Conservation (phyloP, 768 basidiomycete genomes). For the Aureoboletus auriporus region DNA sequence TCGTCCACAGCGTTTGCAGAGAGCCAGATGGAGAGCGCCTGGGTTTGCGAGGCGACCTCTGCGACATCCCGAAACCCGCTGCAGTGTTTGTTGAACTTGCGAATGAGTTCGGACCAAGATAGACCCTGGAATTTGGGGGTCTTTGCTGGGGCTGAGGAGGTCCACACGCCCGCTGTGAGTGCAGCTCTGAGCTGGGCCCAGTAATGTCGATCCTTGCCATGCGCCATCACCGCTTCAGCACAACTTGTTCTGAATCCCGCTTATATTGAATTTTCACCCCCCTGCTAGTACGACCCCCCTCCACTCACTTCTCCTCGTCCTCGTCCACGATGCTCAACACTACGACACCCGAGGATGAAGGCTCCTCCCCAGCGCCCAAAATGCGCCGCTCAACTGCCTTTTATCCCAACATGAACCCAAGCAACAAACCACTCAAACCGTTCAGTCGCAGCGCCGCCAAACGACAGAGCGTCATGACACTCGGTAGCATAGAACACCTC, state of each 20-base stretch:
- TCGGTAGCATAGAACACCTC: constrained; percentile 95
- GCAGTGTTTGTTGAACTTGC: constrained; percentile 87
- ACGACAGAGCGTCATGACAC: constrained; percentile 87
- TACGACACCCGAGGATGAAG: constrained; percentile 42
- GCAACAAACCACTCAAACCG: constrained; percentile 74
- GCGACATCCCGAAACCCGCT: constrained; percentile 54
- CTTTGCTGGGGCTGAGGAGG: constrained; percentile 56
- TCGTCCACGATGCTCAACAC: constrained; percentile 29
- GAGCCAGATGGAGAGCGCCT: constrained; percentile 56
- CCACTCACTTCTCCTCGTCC: constrained; percentile 9
- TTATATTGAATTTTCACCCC: constrained; percentile 4
- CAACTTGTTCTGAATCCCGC: neutral
- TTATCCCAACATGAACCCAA: constrained; percentile 69
- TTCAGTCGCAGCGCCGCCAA: constrained; percentile 91
- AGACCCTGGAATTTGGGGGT: constrained; percentile 37
- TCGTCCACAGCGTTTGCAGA: constrained; percentile 46
- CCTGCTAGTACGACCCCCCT: constrained; percentile 8
- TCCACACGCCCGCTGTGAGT: constrained; percentile 75
- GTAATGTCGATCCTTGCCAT: constrained; percentile 70
- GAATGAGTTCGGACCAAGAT: constrained; percentile 74
- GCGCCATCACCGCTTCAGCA: constrained; percentile 30
- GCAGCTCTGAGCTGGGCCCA: constrained; percentile 70
- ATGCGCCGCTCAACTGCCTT: constrained; percentile 68
- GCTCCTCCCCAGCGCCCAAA: constrained; percentile 38
- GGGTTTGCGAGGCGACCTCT: constrained; percentile 66